These are phyloP conservation scores for Ascoidea rubescens DNA, from an alignment of 805 yeast species.

Conservation along the genomic window DNA sequence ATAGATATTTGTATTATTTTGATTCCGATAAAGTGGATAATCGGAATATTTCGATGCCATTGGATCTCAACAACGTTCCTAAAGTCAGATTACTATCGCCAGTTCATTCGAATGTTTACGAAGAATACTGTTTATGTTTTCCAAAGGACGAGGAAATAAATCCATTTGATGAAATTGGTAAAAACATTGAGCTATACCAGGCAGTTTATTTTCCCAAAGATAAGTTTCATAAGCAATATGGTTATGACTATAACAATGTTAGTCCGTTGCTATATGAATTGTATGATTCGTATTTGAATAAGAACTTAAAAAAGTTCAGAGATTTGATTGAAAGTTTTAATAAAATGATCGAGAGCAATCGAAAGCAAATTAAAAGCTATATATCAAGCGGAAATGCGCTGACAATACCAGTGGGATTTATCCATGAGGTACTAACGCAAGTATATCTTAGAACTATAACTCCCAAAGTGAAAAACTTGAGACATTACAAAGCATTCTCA, in stretches of 20 bases:
- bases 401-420: constrained; percentile 25
- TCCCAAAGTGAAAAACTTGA: constrained; percentile 49
- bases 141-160: constrained; percentile 45
- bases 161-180: constrained; percentile 50
- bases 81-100: constrained; percentile 16
- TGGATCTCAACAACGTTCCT: background rate
- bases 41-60: background rate
- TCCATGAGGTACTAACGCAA: constrained; percentile 60
- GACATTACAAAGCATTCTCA: constrained; percentile 73
- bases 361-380: constrained; percentile 17
- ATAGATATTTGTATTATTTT: background rate
- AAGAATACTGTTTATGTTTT: constrained; percentile 31
- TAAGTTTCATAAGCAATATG: constrained; percentile 10
- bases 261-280: background rate
- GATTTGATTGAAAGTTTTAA: constrained; percentile 21
- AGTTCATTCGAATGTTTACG: constrained; percentile 32
- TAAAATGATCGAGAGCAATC: constrained; percentile 24
- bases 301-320: constrained; percentile 14
- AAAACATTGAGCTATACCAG: constrained; percentile 29
- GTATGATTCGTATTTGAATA: background rate
- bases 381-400: constrained; percentile 9
- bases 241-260: constrained; percentile 13
- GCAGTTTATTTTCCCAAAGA: constrained; percentile 25
- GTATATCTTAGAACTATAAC: constrained; percentile 70
- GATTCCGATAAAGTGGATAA: background rate